These are phyloP conservation scores for Trypethelium eluteriae DNA, from an alignment of 495 filamentous ascomycete species.

Conservation along the genomic window DNA sequence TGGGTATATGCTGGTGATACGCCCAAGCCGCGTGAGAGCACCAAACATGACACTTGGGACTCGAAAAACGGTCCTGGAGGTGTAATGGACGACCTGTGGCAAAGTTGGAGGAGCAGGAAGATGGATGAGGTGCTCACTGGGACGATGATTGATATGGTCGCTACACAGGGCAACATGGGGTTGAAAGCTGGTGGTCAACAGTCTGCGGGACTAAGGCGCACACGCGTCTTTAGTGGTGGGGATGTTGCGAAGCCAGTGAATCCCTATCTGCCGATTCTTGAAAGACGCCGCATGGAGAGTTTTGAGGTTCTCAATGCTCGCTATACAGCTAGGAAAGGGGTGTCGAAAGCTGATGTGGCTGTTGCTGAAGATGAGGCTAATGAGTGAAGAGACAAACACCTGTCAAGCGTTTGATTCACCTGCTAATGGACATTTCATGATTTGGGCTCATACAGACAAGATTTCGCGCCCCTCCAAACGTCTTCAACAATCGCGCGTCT, in stretches of 20 bases:
- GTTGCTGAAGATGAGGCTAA: slow-evolving; percentile 17
- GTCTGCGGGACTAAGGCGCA: slow-evolving; percentile 30
- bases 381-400: not conserved
- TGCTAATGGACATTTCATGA: slow-evolving; percentile 12
- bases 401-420: not conserved
- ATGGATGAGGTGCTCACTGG: slow-evolving; percentile 78
- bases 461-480: slow-evolving; percentile 74
- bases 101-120: slow-evolving; percentile 70
- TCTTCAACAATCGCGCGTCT: slow-evolving; percentile 62
- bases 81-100: slow-evolving; percentile 69
- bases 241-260: slow-evolving; percentile 53
- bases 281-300: slow-evolving; percentile 53
- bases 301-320: slow-evolving; percentile 68
- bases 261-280: slow-evolving; percentile 61
- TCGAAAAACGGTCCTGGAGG: slow-evolving; percentile 58
- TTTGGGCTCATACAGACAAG: slow-evolving; percentile 66
- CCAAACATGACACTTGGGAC: slow-evolving; percentile 32
- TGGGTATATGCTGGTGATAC: slow-evolving; percentile 73
- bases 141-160: slow-evolving; percentile 55
- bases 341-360: slow-evolving; percentile 27
- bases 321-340: slow-evolving; percentile 65
- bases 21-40: slow-evolving; percentile 34
- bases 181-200: slow-evolving; percentile 17
- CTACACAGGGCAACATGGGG: slow-evolving; percentile 42
- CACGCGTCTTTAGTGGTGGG: slow-evolving; percentile 66